Conservation (phyloP, 306 rosid species). For the Prosopis cineraria region DNA sequence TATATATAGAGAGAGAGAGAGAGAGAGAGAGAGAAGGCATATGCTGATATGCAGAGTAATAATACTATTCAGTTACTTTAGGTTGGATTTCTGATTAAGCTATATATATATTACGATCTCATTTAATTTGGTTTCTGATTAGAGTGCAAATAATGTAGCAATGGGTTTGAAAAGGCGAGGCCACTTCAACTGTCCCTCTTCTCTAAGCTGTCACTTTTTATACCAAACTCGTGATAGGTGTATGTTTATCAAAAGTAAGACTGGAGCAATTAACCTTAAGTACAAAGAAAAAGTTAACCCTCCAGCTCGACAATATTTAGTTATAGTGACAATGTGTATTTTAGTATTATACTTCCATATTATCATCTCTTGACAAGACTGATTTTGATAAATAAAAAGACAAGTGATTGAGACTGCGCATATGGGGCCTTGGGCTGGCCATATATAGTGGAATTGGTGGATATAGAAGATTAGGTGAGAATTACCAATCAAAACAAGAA, state of each 20-base stretch:
- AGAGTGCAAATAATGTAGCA: conserved; percentile 20
- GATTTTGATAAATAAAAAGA: neutral
- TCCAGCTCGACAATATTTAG: neutral
- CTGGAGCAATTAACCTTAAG: conserved; percentile 7
- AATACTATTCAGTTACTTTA: neutral
- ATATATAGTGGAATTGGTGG: conserved; percentile 32
- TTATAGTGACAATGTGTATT: neutral
- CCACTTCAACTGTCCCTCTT: neutral
- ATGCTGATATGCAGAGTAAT: neutral
- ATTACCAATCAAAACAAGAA: conserved; percentile 29
- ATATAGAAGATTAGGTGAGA: conserved; percentile 36
- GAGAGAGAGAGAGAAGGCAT: no score
- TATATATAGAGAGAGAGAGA: no score
- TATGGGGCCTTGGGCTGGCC: neutral
- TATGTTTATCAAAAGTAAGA: conserved; percentile 26
- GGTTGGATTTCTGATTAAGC: conserved; percentile 32
- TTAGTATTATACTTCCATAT: neutral
- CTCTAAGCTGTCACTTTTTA: conserved; percentile 15
- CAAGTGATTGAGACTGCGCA: conserved; percentile 27
- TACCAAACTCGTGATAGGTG: conserved; percentile 18
- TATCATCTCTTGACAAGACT: neutral
- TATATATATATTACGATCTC: conserved; percentile 12
- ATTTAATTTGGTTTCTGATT: neutral
- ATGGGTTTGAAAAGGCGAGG: conserved; percentile 2
- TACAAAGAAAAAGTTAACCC: neutral